Percentiles rank a stretch among this genome's conserved stretches.
Evolutionary conservation across 805 yeast species (phyloP).

Genomic region (Ogataea glucozyma): DNA sequence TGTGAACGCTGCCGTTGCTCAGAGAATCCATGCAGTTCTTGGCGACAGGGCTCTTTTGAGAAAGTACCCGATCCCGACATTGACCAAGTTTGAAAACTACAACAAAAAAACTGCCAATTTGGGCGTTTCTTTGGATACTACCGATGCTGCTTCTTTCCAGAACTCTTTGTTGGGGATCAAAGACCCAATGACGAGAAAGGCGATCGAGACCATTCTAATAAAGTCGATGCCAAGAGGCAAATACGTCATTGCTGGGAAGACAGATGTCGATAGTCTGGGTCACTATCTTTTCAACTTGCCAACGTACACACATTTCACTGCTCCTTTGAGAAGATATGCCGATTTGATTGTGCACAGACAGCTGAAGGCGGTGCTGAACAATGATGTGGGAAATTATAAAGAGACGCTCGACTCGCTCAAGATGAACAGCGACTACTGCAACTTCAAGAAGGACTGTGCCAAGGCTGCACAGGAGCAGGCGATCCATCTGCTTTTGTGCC

Average conservation of each 20-base stretch:
- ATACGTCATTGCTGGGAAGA: constrained; percentile 85
- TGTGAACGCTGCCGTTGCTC: constrained; percentile 85
- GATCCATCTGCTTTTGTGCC: constrained; percentile 79
- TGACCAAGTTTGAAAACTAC: constrained; percentile 77
- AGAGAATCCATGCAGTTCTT: constrained; percentile 66
- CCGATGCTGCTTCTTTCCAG: constrained; percentile 69
- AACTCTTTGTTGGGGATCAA: constrained; percentile 65
- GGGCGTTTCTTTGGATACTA: constrained; percentile 71
- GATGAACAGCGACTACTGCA: constrained; percentile 87
- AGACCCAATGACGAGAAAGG: constrained; percentile 62
- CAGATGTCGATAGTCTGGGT: constrained; percentile 72
- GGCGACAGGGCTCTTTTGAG: constrained; percentile 85
- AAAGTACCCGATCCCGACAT: constrained; percentile 82
- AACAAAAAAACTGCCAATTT: constrained; percentile 66
- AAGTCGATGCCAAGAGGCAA: constrained; percentile 86
- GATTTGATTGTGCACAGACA: constrained; percentile 94
- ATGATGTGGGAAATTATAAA: constrained; percentile 40
- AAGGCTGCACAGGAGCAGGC: constrained; percentile 93
- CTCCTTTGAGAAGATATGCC: constrained; percentile 89
- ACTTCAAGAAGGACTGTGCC: constrained; percentile 94
- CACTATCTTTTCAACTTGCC: constrained; percentile 85
- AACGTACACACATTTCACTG: constrained; percentile 88
- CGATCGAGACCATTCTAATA: constrained; percentile 74
- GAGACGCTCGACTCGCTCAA: constrained; percentile 70
- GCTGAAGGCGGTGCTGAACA: constrained; percentile 61